Conservation (phyloP, 2,329 filamentous ascomycete genomes). For the Purpureocillium lavendulum region DNA sequence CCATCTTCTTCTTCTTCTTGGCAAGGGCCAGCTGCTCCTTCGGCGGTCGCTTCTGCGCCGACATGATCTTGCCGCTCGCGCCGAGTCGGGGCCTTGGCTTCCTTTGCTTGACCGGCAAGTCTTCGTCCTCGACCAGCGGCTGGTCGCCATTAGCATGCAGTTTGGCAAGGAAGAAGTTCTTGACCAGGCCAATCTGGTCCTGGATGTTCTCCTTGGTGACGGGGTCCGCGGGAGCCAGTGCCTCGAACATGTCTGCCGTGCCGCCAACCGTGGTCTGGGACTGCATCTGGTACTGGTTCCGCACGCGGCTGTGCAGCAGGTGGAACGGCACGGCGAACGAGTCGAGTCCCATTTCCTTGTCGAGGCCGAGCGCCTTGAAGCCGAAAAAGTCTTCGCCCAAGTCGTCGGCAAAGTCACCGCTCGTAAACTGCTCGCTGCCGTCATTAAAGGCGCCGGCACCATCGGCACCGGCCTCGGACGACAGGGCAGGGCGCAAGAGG, state of each 20-base stretch:
- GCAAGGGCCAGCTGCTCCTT: conserved; percentile 76
- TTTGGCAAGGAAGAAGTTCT: conserved; percentile 86
- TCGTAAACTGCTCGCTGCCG: conserved; percentile 92
- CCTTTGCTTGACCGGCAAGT: conserved; percentile 86
- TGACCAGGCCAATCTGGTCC: conserved; percentile 77
- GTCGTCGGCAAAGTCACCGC: conserved; percentile 94
- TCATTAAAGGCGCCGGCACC: conserved; percentile 91
- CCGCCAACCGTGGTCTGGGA: conserved; percentile 51
- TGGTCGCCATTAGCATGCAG: conserved; percentile 74
- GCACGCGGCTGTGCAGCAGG: conserved; percentile 83
- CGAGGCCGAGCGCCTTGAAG: conserved; percentile 89
- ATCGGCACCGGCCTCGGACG: conserved; percentile 65
- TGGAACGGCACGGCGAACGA: conserved; percentile 89
- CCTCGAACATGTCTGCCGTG: conserved; percentile 54
- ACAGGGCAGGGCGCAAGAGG: conserved; percentile 79
- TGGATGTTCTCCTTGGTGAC: conserved; percentile 72
- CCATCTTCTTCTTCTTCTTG: conserved; percentile 80
- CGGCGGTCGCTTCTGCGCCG: conserved; percentile 72
- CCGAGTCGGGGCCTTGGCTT: conserved; percentile 57
- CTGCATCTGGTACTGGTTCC: conserved; percentile 76
- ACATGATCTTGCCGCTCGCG: conserved; percentile 77
- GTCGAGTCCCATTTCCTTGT: conserved; percentile 81
- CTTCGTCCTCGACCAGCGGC: conserved; percentile 86
- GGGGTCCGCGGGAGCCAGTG: conserved; percentile 62
- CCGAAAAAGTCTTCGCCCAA: conserved; percentile 98